phyloP scores from a whole-genome alignment of 1,284 basidiomycete genomes.

The Farysia itapuensis region DNA sequence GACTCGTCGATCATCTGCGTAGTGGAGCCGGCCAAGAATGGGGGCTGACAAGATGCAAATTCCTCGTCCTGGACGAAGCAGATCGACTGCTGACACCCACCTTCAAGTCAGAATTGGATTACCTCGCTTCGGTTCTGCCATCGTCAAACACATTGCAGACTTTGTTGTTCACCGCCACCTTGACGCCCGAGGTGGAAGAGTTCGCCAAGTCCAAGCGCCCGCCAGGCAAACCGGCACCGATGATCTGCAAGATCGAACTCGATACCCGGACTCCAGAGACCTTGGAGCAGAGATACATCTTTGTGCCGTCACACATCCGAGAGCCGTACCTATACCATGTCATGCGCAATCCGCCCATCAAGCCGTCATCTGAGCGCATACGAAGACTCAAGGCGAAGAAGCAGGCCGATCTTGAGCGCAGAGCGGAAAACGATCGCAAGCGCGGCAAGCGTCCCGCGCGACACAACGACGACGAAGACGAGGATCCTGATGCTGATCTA shows the following conservation, averaged over 20 bases:
- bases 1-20: constrained; percentile 85
- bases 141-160: constrained; percentile 76
- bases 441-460: constrained; percentile 15
- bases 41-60: constrained; percentile 79
- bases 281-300: constrained; percentile 86
- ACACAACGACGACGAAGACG: constrained; percentile 13
- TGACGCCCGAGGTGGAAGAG: constrained; percentile 82
- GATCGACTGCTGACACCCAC: constrained; percentile 88
- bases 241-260: constrained; percentile 79
- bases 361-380: constrained; percentile 39
- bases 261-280: constrained; percentile 75
- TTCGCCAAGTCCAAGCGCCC: constrained; percentile 74
- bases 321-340: constrained; percentile 90
- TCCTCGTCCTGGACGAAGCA: constrained; percentile 92
- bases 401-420: constrained; percentile 40
- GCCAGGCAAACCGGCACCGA: constrained; percentile 80
- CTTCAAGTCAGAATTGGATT: constrained; percentile 81
- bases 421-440: constrained; percentile 22
- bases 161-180: constrained; percentile 92
- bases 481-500: constrained; percentile 13
- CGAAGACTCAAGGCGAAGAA: constrained; percentile 54
- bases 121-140: constrained; percentile 75
- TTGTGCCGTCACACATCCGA: constrained; percentile 91
- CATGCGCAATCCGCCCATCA: constrained; percentile 74
- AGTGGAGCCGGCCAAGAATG: constrained; percentile 70